Evolutionary conservation across 2,329 filamentous ascomycete genomes (phyloP), one percentile per base, ranked within the genome.

Genomic region (Curvularia verruculosa): DNA sequence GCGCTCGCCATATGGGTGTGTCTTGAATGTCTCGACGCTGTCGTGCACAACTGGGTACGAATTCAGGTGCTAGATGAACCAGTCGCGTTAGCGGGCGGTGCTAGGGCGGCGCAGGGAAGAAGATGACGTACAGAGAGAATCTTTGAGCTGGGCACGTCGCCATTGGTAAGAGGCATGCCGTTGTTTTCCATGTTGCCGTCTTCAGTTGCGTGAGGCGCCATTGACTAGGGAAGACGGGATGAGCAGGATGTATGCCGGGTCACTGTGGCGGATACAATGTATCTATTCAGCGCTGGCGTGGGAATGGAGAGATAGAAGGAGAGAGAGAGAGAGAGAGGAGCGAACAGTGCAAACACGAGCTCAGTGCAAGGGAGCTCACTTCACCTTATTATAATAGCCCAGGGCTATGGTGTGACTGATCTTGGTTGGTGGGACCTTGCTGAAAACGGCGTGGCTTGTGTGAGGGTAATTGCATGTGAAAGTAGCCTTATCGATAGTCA

Each of bases 31-130:
- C 59, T 85, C 81, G 78, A 96, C 86, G 71, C 87, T 82, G 77
- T 96, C 92, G 73, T 86, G 86, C 73, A 97, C 85, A 65, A 96
- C 79, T 39, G 94, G 94, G 79, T 96, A 96, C 65, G 88, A 89
- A 68, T 87, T 83, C 62, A 97, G 84, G 75, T 97, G 93, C 91
- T 96, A 68, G 21, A 15, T 96, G 68, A 24, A n/a, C n/a, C n/a
- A n/a, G 19, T 26, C 6, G 52, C 21, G 21, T 34, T 49, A 46
- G 48, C 39, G 21, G 6, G 26, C 19, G 41, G 8, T 31, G 43
- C n/a, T 15, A 24, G 19, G 12, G 24, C n/a, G n/a, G 21, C 7
- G 13, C 19, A 7, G 9, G 29, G 31, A 45, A 28, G 15, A n/a
- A n/a, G 26, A 49, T 41, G 28, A 74, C 76, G 54, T 73, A 78